These are phyloP conservation scores for Aspergillus sclerotioniger DNA, from an alignment of 495 filamentous ascomycete species.

Conservation along the genomic window DNA sequence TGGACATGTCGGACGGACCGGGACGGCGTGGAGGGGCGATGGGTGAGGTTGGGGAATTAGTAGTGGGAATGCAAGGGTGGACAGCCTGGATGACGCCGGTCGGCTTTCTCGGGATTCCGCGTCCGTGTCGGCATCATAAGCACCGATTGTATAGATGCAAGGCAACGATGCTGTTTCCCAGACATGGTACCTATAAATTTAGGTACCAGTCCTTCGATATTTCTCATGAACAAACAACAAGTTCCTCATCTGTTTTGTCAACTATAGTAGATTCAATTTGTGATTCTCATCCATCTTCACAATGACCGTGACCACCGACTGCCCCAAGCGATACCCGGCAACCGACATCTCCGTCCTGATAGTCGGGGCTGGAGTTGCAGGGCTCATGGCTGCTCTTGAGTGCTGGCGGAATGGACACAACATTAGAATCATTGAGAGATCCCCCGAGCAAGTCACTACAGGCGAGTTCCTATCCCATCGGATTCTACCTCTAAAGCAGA, in stretches of 20 bases:
- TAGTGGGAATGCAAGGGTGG: background rate
- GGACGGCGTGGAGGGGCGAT: no score
- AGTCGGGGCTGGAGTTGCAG: conserved; percentile 60
- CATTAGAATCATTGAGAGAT: conserved; percentile 31
- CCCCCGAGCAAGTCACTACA: conserved; percentile 34
- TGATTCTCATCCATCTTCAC: background rate
- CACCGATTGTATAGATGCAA: background rate
- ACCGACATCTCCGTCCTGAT: conserved; percentile 43
- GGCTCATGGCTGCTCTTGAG: conserved; percentile 59
- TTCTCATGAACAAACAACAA: no score
- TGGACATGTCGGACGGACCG: background rate
- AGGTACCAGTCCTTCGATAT: background rate
- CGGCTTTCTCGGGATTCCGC: background rate
- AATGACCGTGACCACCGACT: background rate
- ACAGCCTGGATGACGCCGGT: background rate
- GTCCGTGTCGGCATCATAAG: background rate
- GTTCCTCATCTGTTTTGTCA: no score
- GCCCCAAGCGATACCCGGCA: background rate
- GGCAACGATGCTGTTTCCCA: background rate
- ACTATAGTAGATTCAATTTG: no score
- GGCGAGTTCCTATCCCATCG: conserved; percentile 20
- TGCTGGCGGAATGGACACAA: conserved; percentile 61
- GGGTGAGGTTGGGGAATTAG: background rate
- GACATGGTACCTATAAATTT: background rate
- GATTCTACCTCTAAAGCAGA: background rate